A percentile compares a stretch with the other conserved stretches of the same genome.
Evolutionary conservation across 805 yeast genomes (phyloP).

Genomic region (Barnettozyma wickerhamii): DNA sequence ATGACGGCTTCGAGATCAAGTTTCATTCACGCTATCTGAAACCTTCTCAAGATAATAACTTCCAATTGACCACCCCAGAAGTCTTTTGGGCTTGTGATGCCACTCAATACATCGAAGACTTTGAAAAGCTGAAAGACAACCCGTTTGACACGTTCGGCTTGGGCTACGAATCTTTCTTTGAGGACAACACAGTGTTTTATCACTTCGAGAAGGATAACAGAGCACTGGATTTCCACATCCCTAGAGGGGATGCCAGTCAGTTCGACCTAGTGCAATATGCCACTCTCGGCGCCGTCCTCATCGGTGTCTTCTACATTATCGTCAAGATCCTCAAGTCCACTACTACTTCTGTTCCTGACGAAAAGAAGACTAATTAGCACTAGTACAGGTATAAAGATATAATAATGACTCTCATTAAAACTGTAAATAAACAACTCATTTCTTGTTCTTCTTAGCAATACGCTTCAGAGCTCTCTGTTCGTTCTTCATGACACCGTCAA

Average conservation of each 20-base stretch:
- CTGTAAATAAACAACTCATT: slow-evolving; percentile 27
- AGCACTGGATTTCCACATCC: slow-evolving; percentile 31
- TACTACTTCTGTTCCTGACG: not conserved
- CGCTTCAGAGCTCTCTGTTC: slow-evolving; percentile 92
- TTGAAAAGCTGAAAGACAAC: slow-evolving; percentile 23
- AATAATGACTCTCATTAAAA: not conserved
- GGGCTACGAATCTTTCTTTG: slow-evolving; percentile 45
- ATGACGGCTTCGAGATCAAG: slow-evolving; percentile 32
- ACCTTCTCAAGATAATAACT: slow-evolving; percentile 29
- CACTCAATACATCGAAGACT: slow-evolving; percentile 19
- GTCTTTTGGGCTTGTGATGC: slow-evolving; percentile 50
- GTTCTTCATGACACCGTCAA: slow-evolving; percentile 96
- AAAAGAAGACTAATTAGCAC: slow-evolving; percentile 5
- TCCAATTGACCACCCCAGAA: slow-evolving; percentile 32
- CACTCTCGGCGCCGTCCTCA: slow-evolving; percentile 32
- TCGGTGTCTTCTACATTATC: slow-evolving; percentile 32
- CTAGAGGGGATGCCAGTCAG: slow-evolving; percentile 34
- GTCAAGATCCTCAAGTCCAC: slow-evolving; percentile 17
- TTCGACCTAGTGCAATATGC: slow-evolving; percentile 29
- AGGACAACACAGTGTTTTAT: slow-evolving; percentile 40
- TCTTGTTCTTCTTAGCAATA: slow-evolving; percentile 81
- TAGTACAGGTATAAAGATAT: too few species aligned
- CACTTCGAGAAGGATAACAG: slow-evolving; percentile 23
- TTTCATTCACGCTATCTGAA: slow-evolving; percentile 48
- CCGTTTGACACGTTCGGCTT: slow-evolving; percentile 36